Conservation (phyloP, 202 grass and related monocot species). For the Tripidium arundinaceum region DNA sequence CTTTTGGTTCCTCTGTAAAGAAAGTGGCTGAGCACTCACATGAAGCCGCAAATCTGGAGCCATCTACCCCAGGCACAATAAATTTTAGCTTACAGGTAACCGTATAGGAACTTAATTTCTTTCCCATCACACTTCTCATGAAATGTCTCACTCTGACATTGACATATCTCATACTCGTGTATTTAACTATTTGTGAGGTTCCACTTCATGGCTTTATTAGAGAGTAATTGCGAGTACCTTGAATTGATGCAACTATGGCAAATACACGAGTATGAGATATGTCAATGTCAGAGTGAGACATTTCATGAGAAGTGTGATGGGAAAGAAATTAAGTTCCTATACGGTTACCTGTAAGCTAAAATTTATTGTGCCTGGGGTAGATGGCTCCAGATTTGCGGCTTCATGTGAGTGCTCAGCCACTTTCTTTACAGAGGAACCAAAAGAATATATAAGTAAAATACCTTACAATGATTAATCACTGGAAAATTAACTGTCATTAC, state of each 20-base stretch:
- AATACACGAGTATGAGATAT: neutral
- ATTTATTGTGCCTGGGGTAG: constrained; percentile 22
- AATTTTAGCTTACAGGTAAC: constrained; percentile 40
- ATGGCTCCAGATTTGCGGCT: constrained; percentile 25
- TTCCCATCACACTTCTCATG: neutral
- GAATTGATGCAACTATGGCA: constrained; percentile 9
- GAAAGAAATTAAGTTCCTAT: neutral
- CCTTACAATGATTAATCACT: neutral
- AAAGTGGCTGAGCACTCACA: constrained; percentile 28
- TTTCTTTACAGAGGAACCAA: constrained; percentile 44
- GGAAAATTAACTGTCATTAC: constrained; percentile 24
- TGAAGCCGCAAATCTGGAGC: constrained; percentile 28
- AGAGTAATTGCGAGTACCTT: neutral
- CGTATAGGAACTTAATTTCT: neutral
- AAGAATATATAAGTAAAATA: neutral
- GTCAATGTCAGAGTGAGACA: neutral
- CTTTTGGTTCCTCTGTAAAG: constrained; percentile 33
- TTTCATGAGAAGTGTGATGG: constrained; percentile 2
- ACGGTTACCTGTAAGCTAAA: constrained; percentile 40
- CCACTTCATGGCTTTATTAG: neutral
- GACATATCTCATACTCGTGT: neutral
- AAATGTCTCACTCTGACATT: neutral
- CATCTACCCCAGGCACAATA: constrained; percentile 24
- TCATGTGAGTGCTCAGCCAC: constrained; percentile 15
- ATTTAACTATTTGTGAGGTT: neutral